Conservation (phyloP, 2,329 filamentous ascomycete species). For the Colletotrichum gigasporum region DNA sequence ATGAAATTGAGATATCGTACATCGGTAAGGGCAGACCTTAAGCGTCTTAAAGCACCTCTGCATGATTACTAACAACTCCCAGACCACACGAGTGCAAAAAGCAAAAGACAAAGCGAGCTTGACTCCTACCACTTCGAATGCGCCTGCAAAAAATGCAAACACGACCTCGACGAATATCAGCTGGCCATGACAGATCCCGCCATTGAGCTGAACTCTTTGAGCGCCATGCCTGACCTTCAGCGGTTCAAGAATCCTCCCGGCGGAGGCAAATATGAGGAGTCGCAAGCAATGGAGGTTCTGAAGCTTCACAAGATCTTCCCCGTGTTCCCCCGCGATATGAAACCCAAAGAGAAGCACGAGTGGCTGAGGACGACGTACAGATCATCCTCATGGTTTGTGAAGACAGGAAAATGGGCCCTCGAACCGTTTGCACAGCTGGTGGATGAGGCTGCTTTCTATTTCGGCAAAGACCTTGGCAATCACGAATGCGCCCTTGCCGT, state of each 20-base stretch:
- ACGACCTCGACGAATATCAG: constrained; percentile 64
- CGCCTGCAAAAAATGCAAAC: constrained; percentile 57
- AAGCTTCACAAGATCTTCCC: constrained; percentile 7
- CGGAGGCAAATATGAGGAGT: neutral
- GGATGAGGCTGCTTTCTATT: constrained; percentile 55
- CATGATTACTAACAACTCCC: neutral
- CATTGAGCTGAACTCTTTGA: constrained; percentile 54
- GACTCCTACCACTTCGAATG: constrained; percentile 63
- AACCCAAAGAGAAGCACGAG: constrained; percentile 27
- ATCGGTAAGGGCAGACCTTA: constrained; percentile 54
- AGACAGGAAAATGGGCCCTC: constrained; percentile 54
- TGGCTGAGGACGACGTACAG: constrained; percentile 47
- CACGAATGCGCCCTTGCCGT: constrained; percentile 55
- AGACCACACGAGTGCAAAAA: constrained; percentile 59
- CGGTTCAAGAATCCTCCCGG: constrained; percentile 7
- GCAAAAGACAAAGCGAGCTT: constrained; percentile 53
- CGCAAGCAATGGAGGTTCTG: neutral
- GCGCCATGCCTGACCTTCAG: constrained; percentile 52
- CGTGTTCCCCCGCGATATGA: neutral
- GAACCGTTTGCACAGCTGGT: constrained; percentile 58
- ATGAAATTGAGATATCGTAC: constrained; percentile 71
- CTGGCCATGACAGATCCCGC: constrained; percentile 52
- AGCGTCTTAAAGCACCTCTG: neutral
- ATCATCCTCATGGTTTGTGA: constrained; percentile 47
- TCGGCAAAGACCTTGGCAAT: constrained; percentile 49